These are phyloP conservation scores for Phaeosphaeria sp. DNA, from an alignment of 2,329 filamentous ascomycete species.

Conservation along the genomic window DNA sequence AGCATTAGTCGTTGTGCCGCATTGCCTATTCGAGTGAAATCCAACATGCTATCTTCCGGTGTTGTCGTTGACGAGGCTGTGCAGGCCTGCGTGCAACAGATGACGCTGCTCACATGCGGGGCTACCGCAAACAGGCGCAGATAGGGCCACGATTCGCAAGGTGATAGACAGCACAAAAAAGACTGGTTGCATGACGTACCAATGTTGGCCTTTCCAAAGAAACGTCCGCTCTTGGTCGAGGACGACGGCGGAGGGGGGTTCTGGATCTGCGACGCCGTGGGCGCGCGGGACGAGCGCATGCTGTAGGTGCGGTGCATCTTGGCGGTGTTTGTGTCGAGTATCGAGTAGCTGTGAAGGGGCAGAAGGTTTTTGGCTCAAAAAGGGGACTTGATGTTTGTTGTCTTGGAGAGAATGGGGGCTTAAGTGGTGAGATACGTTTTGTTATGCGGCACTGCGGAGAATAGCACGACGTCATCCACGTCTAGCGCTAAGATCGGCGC, in stretches of 20 bases:
- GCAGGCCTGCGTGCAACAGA: not conserved
- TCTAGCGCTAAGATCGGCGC: not conserved
- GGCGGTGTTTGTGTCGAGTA: slow-evolving; percentile 14
- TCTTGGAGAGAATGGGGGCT: slow-evolving; percentile 10
- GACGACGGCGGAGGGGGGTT: slow-evolving; percentile 93
- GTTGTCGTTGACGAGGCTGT: not conserved
- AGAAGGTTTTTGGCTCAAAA: slow-evolving; percentile 1
- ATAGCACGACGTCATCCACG: not conserved
- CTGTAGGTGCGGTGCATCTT: slow-evolving; percentile 93
- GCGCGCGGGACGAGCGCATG: slow-evolving; percentile 89
- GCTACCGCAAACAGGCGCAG: not conserved
- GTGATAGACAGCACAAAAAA: not conserved
- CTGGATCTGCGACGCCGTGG: slow-evolving; percentile 88
- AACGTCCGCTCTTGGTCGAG: slow-evolving; percentile 85
- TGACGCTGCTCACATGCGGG: not conserved
- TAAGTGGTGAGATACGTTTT: slow-evolving; percentile 27
- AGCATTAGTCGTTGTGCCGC: slow-evolving; percentile 4
- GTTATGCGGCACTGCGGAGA: slow-evolving; percentile 15
- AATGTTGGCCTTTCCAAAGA: slow-evolving; percentile 86
- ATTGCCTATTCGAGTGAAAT: not conserved
- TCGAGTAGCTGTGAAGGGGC: slow-evolving; percentile 2
- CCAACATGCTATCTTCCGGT: not conserved
- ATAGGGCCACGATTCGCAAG: not conserved
- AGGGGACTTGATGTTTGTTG: slow-evolving; percentile 7
- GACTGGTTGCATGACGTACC: slow-evolving; percentile 64